Base-by-base conservation (phyloP, 805 yeast species). In the Ogataea sp. region DNA sequence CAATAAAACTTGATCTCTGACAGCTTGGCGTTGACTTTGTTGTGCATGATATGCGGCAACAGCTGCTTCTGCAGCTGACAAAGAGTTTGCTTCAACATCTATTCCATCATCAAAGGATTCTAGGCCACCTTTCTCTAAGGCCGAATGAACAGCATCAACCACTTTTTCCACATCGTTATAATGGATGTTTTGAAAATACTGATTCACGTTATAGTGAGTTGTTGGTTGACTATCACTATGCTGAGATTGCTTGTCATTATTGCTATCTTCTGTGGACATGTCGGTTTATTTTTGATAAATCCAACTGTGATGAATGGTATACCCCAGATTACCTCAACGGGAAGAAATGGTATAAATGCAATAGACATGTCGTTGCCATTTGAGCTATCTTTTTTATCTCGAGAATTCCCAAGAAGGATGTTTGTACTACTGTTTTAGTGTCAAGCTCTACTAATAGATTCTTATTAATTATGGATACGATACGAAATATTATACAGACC, bases 121-220 rank as follows among this genome's bases (percentile, higher is more conserved):
- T 10, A 29, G 27, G 7, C 29, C 20, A 21, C 39, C 38, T 20
- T 29, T 24, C 13, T 36, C 39, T 18, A 36, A 24, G 4, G 34
- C 39, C 6, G 37, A 14, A 29, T 36, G 39, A 4, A 36, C 39
- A 2, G 39, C 39, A 29, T 36, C 26, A 16, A 36, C 39, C 9
- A 36, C 39, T 29, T 36, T 36, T 15, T 36, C 39, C 15, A 36
- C 39, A 29, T 36, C 39, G 16, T 36, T 36, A 29, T 29, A 36
- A 15, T 33, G 34, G 6, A 36, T 28, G 18, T 36, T 36, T 16
- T 36, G 39, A 20, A 36, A 36, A 24, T 28, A 36, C 13, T 36
- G 39, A 20, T 36, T 36, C 27, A 36, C 39, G 13, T 28, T 36
- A 29, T 36, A 36, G 11, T 34, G 25, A 14, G 34, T 32, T 7